Evolutionary conservation across 1,139 yeast species (phyloP).

Genomic region (Cylindricascospora bacillispora): DNA sequence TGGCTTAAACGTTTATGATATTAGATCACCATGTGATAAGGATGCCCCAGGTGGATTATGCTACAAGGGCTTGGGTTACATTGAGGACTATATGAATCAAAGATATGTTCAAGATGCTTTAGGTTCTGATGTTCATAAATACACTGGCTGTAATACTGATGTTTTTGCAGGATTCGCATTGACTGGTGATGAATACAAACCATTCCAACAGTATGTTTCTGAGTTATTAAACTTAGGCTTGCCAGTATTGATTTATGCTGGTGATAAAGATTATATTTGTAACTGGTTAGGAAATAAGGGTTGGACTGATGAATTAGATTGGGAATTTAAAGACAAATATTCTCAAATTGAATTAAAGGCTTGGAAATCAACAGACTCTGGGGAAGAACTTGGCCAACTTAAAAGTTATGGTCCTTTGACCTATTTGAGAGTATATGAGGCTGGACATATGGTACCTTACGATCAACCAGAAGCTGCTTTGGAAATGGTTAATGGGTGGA

Average conservation of each 20-base stretch:
- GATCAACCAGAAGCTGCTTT: constrained; percentile 68
- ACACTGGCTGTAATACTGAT: constrained; percentile 77
- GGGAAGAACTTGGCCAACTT: constrained; percentile 45
- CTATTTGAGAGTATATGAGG: constrained; percentile 49
- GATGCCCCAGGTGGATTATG: constrained; percentile 47
- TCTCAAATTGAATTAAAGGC: constrained; percentile 29
- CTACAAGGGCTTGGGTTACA: constrained; percentile 56
- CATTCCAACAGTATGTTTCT: constrained; percentile 52
- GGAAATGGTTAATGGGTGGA: constrained; percentile 73
- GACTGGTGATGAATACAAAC: constrained; percentile 90
- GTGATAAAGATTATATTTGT: constrained; percentile 78
- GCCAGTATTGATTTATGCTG: constrained; percentile 70
- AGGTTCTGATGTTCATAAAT: constrained; percentile 83
- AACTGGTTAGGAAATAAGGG: constrained; percentile 81
- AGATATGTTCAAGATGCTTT: constrained; percentile 62
- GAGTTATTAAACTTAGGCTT: constrained; percentile 43
- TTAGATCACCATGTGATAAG: constrained; percentile 67
- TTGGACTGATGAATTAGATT: constrained; percentile 61
- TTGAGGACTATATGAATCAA: constrained; percentile 57
- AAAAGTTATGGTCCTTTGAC: constrained; percentile 44
- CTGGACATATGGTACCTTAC: constrained; percentile 71
- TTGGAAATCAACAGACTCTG: constrained; percentile 27
- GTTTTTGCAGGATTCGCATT: constrained; percentile 71
- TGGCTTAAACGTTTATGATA: constrained; percentile 88
- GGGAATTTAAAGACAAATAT: constrained; percentile 49